These are phyloP conservation scores for Boletus rubropictus DNA, from an alignment of 768 basidiomycete species.

Conservation along the genomic window DNA sequence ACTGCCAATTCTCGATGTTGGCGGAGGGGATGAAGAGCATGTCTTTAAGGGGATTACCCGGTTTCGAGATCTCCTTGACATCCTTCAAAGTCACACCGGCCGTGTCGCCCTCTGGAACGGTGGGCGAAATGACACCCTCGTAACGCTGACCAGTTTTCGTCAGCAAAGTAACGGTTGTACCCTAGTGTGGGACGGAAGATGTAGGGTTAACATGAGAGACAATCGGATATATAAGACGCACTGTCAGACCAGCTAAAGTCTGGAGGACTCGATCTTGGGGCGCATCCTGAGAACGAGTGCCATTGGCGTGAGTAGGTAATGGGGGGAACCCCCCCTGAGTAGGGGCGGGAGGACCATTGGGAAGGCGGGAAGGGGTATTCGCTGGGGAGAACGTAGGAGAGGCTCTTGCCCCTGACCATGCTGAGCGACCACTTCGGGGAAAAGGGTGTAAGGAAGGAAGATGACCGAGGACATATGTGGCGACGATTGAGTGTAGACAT, in stretches of 20 bases:
- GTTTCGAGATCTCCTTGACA: conserved; percentile 64
- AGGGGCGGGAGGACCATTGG: conserved; percentile 35
- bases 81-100: conserved; percentile 71
- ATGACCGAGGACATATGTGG: conserved; percentile 12
- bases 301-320: conserved; percentile 42
- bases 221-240: conserved; percentile 35
- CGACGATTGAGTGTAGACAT: conserved; percentile 30
- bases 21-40: conserved; percentile 61
- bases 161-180: conserved; percentile 70
- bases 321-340: conserved; percentile 40
- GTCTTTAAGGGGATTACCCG: conserved; percentile 67
- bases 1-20: conserved; percentile 69
- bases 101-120: conserved; percentile 59
- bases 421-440: conserved; percentile 35
- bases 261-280: conserved; percentile 58
- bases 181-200: conserved; percentile 38
- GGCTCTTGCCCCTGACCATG: conserved; percentile 64
- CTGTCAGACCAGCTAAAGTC: conserved; percentile 63
- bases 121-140: conserved; percentile 65
- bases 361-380: conserved; percentile 36
- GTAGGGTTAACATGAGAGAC: conserved; percentile 8
- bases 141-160: conserved; percentile 68
- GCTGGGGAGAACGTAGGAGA: conserved; percentile 67
- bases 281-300: conserved; percentile 39
- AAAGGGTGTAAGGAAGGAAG: conserved; percentile 4